These are phyloP conservation scores for Juglanconis sp. DNA, from an alignment of 2,329 filamentous ascomycete genomes.

Conservation along the genomic window DNA sequence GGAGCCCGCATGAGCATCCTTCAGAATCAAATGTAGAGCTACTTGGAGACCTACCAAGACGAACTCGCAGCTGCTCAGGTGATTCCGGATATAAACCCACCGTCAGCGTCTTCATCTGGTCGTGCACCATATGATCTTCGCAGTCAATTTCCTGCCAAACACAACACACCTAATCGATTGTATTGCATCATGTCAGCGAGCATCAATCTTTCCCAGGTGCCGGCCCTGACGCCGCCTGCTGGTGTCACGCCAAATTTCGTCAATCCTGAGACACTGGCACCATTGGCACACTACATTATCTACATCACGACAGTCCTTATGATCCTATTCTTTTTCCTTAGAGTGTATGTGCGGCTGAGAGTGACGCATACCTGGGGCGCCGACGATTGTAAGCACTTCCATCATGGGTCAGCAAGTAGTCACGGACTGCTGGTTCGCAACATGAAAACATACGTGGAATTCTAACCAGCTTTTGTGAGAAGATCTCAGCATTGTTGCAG, in stretches of 20 bases:
- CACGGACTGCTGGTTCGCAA: no score
- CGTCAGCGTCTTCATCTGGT: no score
- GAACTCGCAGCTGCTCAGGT: no score
- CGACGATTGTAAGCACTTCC: neutral
- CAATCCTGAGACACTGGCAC: neutral
- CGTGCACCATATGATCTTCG: no score
- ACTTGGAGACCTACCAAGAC: no score
- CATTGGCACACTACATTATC: neutral
- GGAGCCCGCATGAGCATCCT: no score
- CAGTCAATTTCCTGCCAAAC: neutral
- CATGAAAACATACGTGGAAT: no score
- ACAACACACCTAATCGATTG: neutral
- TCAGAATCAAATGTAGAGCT: no score
- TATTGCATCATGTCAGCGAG: neutral
- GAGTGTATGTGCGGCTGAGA: neutral
- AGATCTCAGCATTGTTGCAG: constrained; percentile 1
- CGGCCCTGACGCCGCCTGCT: neutral
- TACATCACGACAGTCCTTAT: constrained; percentile 1
- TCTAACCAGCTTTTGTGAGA: neutral
- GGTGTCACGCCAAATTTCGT: constrained; percentile 2
- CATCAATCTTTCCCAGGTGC: neutral
- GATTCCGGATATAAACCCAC: no score
- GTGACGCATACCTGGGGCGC: neutral
- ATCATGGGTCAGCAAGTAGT: neutral
- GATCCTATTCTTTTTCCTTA: neutral